A percentile compares a stretch with the other conserved stretches of the same genome.
These are phyloP conservation scores for Triticum urartu DNA, from an alignment of 176 grass and related monocot genomes.

Conservation along the genomic window DNA sequence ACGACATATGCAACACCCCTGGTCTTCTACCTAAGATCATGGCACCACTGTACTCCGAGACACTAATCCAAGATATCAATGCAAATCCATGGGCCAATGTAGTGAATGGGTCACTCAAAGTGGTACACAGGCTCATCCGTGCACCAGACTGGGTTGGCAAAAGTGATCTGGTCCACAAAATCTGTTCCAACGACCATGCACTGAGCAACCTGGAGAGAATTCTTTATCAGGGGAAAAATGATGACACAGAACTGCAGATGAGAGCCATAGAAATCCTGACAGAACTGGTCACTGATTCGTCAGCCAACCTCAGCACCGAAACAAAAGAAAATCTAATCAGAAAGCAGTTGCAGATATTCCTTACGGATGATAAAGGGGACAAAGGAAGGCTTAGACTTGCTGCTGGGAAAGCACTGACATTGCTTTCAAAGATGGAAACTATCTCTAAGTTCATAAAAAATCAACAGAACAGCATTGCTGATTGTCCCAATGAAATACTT, in stretches of 20 bases:
- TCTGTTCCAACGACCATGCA: neutral
- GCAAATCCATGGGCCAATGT: neutral
- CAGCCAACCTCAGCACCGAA: neutral
- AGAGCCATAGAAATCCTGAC: neutral
- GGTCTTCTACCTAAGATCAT: neutral
- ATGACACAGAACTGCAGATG: neutral
- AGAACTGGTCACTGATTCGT: neutral
- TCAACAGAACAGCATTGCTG: too few species aligned
- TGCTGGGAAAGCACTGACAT: too few species aligned
- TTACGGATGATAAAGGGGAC: neutral
- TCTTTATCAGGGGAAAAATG: neutral
- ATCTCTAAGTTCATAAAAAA: too few species aligned
- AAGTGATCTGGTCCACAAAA: neutral
- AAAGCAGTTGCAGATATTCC: neutral
- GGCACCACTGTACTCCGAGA: neutral
- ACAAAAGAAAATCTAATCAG: neutral
- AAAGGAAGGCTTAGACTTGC: too few species aligned
- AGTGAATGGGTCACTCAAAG: neutral
- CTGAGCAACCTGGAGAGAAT: neutral
- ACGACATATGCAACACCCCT: neutral
- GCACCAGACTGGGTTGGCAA: neutral
- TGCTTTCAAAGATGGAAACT: too few species aligned
- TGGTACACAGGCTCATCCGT: neutral
- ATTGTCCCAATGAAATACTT: too few species aligned
- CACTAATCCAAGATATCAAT: neutral